Conservation (phyloP, 23 red algal species). For the Cyanidioschyzon merolae region DNA sequence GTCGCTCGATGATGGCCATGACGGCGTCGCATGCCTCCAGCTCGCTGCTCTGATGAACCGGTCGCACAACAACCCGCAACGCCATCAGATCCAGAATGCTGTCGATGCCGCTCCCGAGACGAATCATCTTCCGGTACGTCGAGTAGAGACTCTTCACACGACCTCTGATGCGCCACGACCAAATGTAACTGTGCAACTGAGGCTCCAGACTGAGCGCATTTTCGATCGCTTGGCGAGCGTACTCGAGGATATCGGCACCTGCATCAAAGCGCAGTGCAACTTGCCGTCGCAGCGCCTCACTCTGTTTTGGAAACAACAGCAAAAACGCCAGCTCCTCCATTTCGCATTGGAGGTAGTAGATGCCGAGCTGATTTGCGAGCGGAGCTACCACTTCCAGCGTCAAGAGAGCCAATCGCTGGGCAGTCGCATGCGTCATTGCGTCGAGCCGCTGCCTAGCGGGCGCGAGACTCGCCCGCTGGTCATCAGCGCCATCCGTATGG, state of each 20-base stretch:
- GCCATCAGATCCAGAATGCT: conserved; percentile 76
- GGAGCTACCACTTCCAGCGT: conserved; percentile 56
- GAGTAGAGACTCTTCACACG: conserved; percentile 83
- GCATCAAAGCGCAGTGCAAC: conserved; percentile 45
- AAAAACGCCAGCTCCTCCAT: conserved; percentile 76
- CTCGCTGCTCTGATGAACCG: conserved; percentile 31
- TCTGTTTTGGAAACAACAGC: conserved; percentile 50
- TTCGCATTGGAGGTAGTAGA: conserved; percentile 66
- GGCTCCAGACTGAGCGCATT: conserved; percentile 29
- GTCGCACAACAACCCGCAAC: conserved; percentile 55
- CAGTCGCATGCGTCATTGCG: not conserved
- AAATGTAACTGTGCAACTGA: conserved; percentile 18
- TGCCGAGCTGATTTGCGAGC: conserved; percentile 63
- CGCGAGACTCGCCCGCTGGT: not conserved
- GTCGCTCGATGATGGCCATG: conserved; percentile 28
- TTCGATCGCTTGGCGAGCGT: conserved; percentile 42
- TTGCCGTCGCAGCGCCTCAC: conserved; percentile 30
- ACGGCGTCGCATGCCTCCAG: conserved; percentile 43
- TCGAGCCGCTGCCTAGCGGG: not conserved
- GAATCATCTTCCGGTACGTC: conserved; percentile 67
- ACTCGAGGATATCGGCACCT: conserved; percentile 38
- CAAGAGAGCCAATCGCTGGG: conserved; percentile 24
- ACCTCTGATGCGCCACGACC: conserved; percentile 41
- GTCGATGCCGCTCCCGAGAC: conserved; percentile 44
- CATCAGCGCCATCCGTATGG: too few species aligned